Evolutionary conservation across 2,329 filamentous ascomycete species (phyloP).

Genomic region (Magnaporthiopsis rhizophila): DNA sequence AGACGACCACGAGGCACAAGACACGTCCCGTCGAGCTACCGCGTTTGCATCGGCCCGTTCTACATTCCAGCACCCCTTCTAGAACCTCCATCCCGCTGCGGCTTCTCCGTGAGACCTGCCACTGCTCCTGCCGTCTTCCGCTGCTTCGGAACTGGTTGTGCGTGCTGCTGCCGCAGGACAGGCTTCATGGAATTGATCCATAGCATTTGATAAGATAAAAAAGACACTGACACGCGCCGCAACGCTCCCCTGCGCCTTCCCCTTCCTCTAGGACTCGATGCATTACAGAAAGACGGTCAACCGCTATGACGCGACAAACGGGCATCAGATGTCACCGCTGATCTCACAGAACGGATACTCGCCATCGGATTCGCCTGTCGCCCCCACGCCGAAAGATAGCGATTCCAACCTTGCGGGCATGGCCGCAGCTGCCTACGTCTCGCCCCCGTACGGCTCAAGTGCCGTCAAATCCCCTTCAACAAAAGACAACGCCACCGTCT

Average conservation of each 20-base stretch:
- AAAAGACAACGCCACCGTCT: slow-evolving; percentile 27
- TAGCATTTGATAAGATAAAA: background rate
- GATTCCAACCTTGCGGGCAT: background rate
- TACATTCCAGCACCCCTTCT: background rate
- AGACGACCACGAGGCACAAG: background rate
- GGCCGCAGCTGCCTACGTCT: slow-evolving; percentile 12
- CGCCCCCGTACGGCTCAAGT: slow-evolving; percentile 17
- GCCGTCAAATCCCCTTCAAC: slow-evolving; percentile 29
- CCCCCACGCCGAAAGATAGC: slow-evolving; percentile 1
- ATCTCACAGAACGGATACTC: slow-evolving; percentile 12
- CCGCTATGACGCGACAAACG: slow-evolving; percentile 10
- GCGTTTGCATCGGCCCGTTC: background rate
- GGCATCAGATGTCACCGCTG: slow-evolving; percentile 12
- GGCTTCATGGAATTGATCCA: background rate
- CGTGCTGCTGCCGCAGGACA: no score
- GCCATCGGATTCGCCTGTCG: background rate
- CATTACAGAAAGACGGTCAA: slow-evolving; percentile 11
- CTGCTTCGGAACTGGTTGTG: background rate
- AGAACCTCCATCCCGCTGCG: background rate
- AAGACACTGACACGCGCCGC: background rate
- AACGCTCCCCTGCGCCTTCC: background rate
- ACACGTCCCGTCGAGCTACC: background rate
- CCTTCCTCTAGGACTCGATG: slow-evolving; percentile 9
- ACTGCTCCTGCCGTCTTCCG: background rate
- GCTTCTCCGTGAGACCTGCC: no score